Conservation (phyloP, 2,329 filamentous ascomycete genomes). For the Elsinoe ampelina region DNA sequence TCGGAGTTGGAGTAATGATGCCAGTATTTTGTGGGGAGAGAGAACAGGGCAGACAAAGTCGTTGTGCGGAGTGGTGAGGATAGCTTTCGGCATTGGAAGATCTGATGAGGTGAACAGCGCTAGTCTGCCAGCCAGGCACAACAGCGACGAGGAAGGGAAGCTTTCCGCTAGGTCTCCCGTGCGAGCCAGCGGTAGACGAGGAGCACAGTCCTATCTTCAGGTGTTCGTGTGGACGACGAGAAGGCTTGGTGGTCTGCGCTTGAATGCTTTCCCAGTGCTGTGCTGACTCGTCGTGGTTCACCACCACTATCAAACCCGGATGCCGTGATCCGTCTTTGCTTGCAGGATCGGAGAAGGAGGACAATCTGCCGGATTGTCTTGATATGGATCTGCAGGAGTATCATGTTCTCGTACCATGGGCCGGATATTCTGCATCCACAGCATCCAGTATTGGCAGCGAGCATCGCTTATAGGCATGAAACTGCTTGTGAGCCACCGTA, state of each 20-base stretch:
- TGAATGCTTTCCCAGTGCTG: not conserved
- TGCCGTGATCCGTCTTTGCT: slow-evolving; percentile 3
- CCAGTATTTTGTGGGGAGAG: not conserved
- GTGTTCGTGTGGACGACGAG: slow-evolving; percentile 2
- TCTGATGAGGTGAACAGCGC: slow-evolving; percentile 2
- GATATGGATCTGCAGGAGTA: not conserved
- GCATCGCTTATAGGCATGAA: slow-evolving; percentile 4
- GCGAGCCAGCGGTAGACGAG: not conserved
- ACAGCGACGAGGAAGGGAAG: not conserved
- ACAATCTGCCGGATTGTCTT: not conserved
- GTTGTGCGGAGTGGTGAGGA: not conserved
- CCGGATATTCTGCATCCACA: no score
- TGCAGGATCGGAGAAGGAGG: not conserved
- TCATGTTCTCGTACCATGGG: not conserved
- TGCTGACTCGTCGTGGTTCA: slow-evolving; percentile 1
- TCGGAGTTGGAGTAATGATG: not conserved
- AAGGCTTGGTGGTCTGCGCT: slow-evolving; percentile 5
- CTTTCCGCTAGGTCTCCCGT: not conserved
- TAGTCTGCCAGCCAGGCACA: not conserved
- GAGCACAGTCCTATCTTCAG: not conserved
- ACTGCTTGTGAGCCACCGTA: not conserved
- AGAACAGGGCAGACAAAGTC: not conserved
- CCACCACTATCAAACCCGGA: not conserved
- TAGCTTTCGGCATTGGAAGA: not conserved
- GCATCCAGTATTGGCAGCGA: not conserved